phyloP scores from a whole-genome alignment of 257 asterid species.

The Fraxinus excelsior region DNA sequence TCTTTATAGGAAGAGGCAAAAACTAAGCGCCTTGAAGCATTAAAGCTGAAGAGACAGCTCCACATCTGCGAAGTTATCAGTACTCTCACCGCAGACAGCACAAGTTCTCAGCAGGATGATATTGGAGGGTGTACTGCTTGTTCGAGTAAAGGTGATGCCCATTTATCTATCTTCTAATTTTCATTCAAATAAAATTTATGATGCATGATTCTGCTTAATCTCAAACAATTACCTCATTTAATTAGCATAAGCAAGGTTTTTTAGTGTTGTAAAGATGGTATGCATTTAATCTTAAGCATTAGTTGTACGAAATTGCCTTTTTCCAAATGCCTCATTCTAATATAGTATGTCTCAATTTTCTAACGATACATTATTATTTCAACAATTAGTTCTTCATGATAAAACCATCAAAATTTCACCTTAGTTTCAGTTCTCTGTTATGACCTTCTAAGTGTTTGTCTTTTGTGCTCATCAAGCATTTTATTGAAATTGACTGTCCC shows the following conservation, averaged over 20 bases:
- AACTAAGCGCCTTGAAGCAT: conserved; percentile 68
- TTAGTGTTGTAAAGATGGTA: not conserved
- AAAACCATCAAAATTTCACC: not conserved
- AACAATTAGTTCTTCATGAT: not conserved
- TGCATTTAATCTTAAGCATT: not conserved
- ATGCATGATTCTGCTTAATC: not conserved
- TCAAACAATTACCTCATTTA: not conserved
- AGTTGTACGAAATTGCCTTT: not conserved
- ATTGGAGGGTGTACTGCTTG: conserved; percentile 40
- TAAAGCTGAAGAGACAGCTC: conserved; percentile 67
- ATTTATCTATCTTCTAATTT: conserved; percentile 19
- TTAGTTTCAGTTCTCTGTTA: too few relatives aligned
- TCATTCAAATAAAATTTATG: not conserved
- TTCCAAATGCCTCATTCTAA: not conserved
- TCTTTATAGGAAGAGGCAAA: conserved; percentile 75
- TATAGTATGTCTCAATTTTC: not conserved
- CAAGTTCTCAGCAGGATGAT: conserved; percentile 44
- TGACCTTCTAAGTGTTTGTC: not conserved
- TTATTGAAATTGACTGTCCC: not conserved
- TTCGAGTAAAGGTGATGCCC: conserved; percentile 67
- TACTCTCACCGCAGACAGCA: conserved; percentile 46
- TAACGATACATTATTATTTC: not conserved
- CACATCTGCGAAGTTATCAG: conserved; percentile 43
- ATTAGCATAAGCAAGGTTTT: not conserved
- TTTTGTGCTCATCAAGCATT: not conserved